Evolutionary conservation across 2,329 filamentous ascomycete species (phyloP).

Genomic region (Aspergillus eucalypticola): DNA sequence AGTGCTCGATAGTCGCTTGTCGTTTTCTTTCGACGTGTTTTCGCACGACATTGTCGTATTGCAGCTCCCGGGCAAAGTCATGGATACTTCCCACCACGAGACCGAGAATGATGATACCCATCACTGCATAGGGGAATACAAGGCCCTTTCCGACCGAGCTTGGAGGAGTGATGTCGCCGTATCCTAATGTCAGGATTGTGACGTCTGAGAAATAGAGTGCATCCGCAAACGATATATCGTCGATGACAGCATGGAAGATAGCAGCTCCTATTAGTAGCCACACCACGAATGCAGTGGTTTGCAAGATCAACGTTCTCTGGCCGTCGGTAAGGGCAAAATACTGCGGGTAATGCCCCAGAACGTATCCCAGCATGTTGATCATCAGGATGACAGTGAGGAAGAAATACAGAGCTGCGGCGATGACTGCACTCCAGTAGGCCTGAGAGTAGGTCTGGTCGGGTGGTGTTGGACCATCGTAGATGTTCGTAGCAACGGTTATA

Average conservation of each 20-base stretch:
- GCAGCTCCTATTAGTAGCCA: conserved; percentile 78
- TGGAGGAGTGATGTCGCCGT: conserved; percentile 61
- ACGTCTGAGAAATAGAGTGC: conserved; percentile 78
- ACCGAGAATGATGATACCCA: conserved; percentile 82
- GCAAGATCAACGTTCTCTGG: conserved; percentile 84
- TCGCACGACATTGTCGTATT: conserved; percentile 62
- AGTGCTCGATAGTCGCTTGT: conserved; percentile 55
- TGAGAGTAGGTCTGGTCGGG: conserved; percentile 66
- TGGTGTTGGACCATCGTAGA: conserved; percentile 55
- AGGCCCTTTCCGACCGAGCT: conserved; percentile 65
- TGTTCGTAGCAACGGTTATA: conserved; percentile 65
- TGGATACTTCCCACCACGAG: conserved; percentile 79
- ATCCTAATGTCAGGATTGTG: conserved; percentile 62
- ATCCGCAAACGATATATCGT: conserved; percentile 72
- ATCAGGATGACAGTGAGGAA: conserved; percentile 74
- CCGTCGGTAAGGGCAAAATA: conserved; percentile 76
- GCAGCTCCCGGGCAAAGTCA: conserved; percentile 62
- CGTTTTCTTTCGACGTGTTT: conserved; percentile 59
- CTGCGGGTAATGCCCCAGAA: conserved; percentile 71
- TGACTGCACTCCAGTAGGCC: conserved; percentile 83
- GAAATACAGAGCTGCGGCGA: conserved; percentile 77
- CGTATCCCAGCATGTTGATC: conserved; percentile 77
- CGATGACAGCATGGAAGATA: conserved; percentile 71
- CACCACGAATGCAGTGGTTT: conserved; percentile 81
- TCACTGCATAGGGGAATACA: conserved; percentile 78